Conservation (phyloP, 331 rosid genomes). For the Rosa hybrid region DNA sequence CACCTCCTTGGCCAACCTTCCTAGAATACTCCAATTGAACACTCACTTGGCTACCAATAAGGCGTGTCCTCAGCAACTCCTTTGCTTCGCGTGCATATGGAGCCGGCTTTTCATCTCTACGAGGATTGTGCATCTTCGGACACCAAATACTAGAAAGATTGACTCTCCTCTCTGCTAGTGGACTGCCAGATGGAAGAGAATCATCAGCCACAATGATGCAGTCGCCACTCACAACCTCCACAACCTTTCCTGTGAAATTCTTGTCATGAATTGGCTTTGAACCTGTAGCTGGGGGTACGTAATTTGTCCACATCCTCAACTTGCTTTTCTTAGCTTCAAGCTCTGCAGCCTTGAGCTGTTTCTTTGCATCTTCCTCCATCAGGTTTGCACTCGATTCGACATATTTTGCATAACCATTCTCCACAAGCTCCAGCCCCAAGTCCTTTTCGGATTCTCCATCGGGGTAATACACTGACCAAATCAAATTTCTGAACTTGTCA, state of each 20-base stretch:
- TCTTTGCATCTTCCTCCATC: conserved; percentile 86
- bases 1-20: conserved; percentile 52
- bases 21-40: conserved; percentile 90
- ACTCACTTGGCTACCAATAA: conserved; percentile 73
- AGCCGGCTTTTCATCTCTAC: conserved; percentile 81
- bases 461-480: conserved; percentile 87
- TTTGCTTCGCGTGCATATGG: conserved; percentile 95
- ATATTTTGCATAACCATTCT: conserved; percentile 76
- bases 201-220: conserved; percentile 83
- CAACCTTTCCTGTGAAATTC: conserved; percentile 84
- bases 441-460: conserved; percentile 91
- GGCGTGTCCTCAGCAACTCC: conserved; percentile 83
- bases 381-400: conserved; percentile 91
- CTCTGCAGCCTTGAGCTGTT: conserved; percentile 70
- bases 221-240: conserved; percentile 91
- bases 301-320: conserved; percentile 74
- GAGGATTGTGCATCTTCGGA: conserved; percentile 88
- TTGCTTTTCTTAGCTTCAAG: conserved; percentile 74
- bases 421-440: conserved; percentile 86
- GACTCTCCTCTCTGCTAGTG: conserved; percentile 75
- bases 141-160: conserved; percentile 87
- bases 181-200: conserved; percentile 70
- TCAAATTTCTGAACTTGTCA: conserved; percentile 90
- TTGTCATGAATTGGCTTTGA: conserved; percentile 86
- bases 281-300: conserved; percentile 73